Conservation (phyloP, 495 filamentous ascomycete species). For the Talaromyces borbonicus region DNA sequence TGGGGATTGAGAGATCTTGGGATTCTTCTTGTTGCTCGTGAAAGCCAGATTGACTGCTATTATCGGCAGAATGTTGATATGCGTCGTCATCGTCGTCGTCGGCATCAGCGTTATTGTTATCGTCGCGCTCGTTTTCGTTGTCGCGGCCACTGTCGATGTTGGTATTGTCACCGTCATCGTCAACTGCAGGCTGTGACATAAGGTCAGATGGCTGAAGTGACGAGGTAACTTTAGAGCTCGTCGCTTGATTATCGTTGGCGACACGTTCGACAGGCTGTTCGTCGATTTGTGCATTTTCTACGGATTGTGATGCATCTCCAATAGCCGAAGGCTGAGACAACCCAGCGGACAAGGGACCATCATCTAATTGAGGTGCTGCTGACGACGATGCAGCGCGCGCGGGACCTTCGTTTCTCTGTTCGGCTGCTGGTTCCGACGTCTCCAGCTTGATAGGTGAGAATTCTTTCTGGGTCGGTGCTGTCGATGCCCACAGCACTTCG, state of each 20-base stretch:
- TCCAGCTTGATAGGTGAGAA: constrained; percentile 1
- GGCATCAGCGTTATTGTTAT: too few species aligned
- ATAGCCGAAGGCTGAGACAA: background rate
- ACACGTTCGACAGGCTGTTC: too few species aligned
- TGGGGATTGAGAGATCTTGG: constrained; percentile 1
- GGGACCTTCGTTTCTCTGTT: background rate
- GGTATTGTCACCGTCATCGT: background rate
- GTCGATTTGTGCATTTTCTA: too few species aligned
- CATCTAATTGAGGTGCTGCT: background rate
- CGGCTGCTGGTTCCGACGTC: background rate
- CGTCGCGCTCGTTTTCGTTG: too few species aligned
- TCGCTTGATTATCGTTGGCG: background rate
- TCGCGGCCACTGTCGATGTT: background rate
- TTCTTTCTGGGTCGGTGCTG: background rate
- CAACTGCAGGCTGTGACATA: too few species aligned
- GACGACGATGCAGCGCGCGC: background rate
- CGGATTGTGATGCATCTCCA: background rate
- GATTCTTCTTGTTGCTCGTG: constrained; percentile 6
- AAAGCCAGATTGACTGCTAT: background rate
- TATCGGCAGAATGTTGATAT: constrained; percentile 1
- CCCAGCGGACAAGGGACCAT: background rate
- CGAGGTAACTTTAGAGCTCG: too few species aligned
- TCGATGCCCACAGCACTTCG: constrained; percentile 5
- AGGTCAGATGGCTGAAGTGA: too few species aligned
- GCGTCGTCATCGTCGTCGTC: background rate